These are phyloP conservation scores for Epichloe sibirici DNA, from an alignment of 2,329 filamentous ascomycete species.

Conservation along the genomic window DNA sequence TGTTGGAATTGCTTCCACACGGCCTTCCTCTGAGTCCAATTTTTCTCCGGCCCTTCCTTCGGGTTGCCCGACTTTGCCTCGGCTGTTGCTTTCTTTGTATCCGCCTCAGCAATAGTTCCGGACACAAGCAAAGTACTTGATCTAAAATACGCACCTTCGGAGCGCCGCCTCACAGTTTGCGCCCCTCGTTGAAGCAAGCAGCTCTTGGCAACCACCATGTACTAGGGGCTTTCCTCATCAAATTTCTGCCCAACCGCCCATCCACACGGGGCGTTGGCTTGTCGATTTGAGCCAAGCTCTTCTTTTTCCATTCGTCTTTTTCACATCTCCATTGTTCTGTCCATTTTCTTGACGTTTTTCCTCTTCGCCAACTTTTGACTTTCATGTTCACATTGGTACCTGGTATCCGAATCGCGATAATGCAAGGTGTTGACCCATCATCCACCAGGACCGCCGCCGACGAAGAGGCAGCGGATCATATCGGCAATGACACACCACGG, in stretches of 20 bases:
- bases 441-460: constrained; percentile 45
- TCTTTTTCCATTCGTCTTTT: neutral
- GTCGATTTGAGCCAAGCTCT: neutral
- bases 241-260: constrained; percentile 7
- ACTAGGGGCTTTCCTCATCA: constrained; percentile 25
- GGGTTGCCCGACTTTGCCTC: neutral
- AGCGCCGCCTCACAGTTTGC: constrained; percentile 3
- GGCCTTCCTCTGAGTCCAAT: constrained; percentile 11
- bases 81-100: neutral
- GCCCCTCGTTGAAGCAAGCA: constrained; percentile 1
- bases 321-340: neutral
- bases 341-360: neutral
- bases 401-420: constrained; percentile 19
- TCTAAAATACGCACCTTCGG: constrained; percentile 15
- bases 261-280: constrained; percentile 14
- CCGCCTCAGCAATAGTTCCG: neutral
- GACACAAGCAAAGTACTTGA: neutral
- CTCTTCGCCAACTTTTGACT: neutral
- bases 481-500: constrained; percentile 76
- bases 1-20: constrained; percentile 15
- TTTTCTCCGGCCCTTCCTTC: constrained; percentile 13
- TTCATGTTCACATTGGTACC: neutral
- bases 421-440: constrained; percentile 40
- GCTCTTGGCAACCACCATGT: constrained; percentile 27
- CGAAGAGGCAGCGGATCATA: constrained; percentile 63